A percentile compares a stretch with the other conserved stretches of the same genome.
These are phyloP conservation scores for Aureobasidium sp. DNA, from an alignment of 2,329 filamentous ascomycete species.

Conservation along the genomic window DNA sequence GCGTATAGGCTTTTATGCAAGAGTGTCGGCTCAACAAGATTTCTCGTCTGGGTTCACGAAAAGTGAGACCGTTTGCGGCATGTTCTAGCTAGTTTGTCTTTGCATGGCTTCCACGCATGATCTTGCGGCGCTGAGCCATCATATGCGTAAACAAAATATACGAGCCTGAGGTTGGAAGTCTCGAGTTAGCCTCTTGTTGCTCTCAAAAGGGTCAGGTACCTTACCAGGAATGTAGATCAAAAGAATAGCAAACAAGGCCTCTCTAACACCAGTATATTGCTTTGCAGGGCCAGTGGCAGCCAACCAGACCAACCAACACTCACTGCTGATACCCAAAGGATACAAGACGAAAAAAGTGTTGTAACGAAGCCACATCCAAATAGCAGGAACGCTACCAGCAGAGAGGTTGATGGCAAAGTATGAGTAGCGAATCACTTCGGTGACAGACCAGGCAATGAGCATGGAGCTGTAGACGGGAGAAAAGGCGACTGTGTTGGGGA, in stretches of 20 bases:
- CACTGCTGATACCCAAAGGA: conserved; percentile 81
- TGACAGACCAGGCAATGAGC: conserved; percentile 81
- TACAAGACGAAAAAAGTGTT: conserved; percentile 93
- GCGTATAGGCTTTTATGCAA: neutral
- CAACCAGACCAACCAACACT: conserved; percentile 56
- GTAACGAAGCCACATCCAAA: conserved; percentile 70
- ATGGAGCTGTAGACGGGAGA: conserved; percentile 64
- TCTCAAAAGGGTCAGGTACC: conserved; percentile 30
- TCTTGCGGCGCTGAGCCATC: conserved; percentile 81
- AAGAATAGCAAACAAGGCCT: conserved; percentile 45
- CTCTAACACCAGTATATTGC: neutral
- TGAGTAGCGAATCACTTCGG: conserved; percentile 87
- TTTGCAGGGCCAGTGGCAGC: neutral
- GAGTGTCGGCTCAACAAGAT: neutral
- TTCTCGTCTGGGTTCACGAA: neutral
- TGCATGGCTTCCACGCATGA: conserved; percentile 48
- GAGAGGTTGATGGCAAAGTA: conserved; percentile 76
- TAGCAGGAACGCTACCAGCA: conserved; percentile 48
- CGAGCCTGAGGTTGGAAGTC: conserved; percentile 44
- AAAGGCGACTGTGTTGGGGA: conserved; percentile 54
- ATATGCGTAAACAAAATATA: conserved; percentile 91
- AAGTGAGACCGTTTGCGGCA: neutral
- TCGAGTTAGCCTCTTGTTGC: neutral
- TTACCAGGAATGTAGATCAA: conserved; percentile 72
- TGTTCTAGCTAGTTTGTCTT: neutral